Evolutionary conservation across 2,329 filamentous ascomycete genomes (phyloP), one percentile per base, ranked within the genome.

Genomic region (Pseudogymnoascus sp.): DNA sequence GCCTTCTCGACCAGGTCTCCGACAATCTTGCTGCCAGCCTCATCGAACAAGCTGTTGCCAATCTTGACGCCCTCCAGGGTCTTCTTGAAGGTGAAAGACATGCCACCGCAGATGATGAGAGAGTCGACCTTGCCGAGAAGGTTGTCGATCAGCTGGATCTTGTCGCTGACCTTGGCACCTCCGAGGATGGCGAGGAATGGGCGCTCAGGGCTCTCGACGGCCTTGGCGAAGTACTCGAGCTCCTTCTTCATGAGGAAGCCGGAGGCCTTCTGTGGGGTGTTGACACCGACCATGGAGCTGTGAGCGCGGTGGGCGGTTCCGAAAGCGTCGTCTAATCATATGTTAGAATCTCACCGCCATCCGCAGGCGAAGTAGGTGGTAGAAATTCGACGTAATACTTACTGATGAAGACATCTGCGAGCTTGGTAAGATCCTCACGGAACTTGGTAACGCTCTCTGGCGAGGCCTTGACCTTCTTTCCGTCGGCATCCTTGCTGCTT

Each of bases 51-150:
- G 61, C 82, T 95, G 81, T 87, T 87, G 66, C 95, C 95, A 70
- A 99, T 99, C 77, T 88, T 84, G 73, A 97, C 88, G 75, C 85
- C 83, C 79, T 97, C 86, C 64, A 97, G 85, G n/a, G 91, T 93
- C 86, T 99, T 99, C 86, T 97, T 97, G 86, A 99, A 99, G 72
- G 95, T 99, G 82, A 97, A 99, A 67, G 95, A 93, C 95, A 99
- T 99, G 72, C 87, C 95, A 75, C 95, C 95, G 77, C 93, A 96
- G 79, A 99, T 89, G 79, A 99, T 89, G 69, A 99, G 85, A 77
- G 88, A 95, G 85, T 99, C 86, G 78, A 99, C 93, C 86, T 99
- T 97, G 79, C 92, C 90, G 70, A 99, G 88, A 69, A 99, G 84
- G 84, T 99, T 99, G 82, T 99, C 93, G 75, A 99, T 97, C 72